These are phyloP conservation scores for Exophiala phaeomuriformis DNA, from an alignment of 2,329 filamentous ascomycete genomes.

Conservation along the genomic window DNA sequence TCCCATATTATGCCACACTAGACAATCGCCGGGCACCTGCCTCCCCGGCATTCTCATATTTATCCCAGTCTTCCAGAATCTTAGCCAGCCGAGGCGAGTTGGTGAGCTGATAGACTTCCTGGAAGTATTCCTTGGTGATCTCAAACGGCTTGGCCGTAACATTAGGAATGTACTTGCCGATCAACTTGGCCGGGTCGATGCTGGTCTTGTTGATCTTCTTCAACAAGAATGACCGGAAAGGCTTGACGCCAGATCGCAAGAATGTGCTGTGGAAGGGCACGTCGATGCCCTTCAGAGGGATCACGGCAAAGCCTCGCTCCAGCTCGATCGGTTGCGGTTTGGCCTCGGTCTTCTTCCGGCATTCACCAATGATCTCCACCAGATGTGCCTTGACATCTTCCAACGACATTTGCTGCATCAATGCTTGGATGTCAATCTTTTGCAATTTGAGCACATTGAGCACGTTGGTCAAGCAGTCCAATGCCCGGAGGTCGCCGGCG, in stretches of 20 bases:
- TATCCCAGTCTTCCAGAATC: slow-evolving; percentile 75
- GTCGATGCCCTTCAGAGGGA: slow-evolving; percentile 93
- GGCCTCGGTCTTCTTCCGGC: slow-evolving; percentile 74
- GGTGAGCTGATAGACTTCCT: slow-evolving; percentile 93
- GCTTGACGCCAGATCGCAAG: slow-evolving; percentile 94
- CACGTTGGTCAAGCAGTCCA: slow-evolving; percentile 64
- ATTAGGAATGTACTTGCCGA: slow-evolving; percentile 99
- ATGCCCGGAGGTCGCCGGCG: slow-evolving; percentile 58
- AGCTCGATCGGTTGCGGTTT: slow-evolving; percentile 86
- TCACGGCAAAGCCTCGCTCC: slow-evolving; percentile 92
- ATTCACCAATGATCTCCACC: slow-evolving; percentile 82
- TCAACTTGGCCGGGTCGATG: slow-evolving; percentile 91
- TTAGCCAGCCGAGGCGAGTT: slow-evolving; percentile 57
- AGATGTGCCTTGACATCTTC: slow-evolving; percentile 89
- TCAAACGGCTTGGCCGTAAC: slow-evolving; percentile 94
- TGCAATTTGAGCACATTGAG: slow-evolving; percentile 94
- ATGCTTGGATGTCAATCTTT: slow-evolving; percentile 91
- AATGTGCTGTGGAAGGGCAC: slow-evolving; percentile 98
- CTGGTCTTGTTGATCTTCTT: slow-evolving; percentile 99
- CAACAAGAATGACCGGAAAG: slow-evolving; percentile 93
- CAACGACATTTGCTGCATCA: slow-evolving; percentile 77
- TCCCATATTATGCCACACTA: slow-evolving; percentile 18
- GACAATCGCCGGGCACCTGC: slow-evolving; percentile 17
- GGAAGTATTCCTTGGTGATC: slow-evolving; percentile 97
- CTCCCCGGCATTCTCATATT: slow-evolving; percentile 47